Base-by-base conservation (phyloP, 2,329 filamentous ascomycete genomes). In the Purpureocillium takamizusanense region DNA sequence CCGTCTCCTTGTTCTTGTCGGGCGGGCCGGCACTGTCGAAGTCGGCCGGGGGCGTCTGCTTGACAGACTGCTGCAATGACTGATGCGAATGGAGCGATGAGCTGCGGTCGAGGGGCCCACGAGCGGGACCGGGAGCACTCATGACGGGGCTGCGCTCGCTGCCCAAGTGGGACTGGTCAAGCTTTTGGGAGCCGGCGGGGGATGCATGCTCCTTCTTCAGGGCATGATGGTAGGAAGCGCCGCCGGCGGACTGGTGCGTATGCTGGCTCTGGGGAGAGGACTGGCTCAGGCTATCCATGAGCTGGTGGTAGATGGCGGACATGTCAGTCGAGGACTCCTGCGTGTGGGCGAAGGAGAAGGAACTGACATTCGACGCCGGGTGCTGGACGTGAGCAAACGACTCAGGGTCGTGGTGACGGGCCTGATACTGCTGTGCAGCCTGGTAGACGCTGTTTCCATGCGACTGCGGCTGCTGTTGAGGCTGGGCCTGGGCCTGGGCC, bases 1-100 rank as follows among this genome's bases (percentile, higher is more conserved):
- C 83, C 36, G 80, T 83, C 58, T 86, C 81, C 47, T 69, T 76
- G 38, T 76, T 82, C 59, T 83, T 79, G 45, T 71, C 76, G 39
- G 44, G 43, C 21, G 51, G 44, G 34, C 44, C 46, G 31, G 51
- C 49, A 38, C 47, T 49, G 25, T 54, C 58, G 31, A 53, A 51
- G 14, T 60, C 59, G 4, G 51, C 50, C 0, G 56, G 50, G 21
- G 60, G 57, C 1, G 59, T 48, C 37, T 47, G 49, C 29, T 48
- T 48, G 1, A 40, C 32, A 3, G 45, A 43, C 17, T 51, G 41
- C 37, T 45, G 44, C n/a, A 43, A 41, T 13, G 54, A 53, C 41
- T 44, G 55, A 40, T 47, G 46, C 23, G 48, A 52, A 27, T 50
- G 45, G 7, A 59, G 43, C 5, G 59, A 61, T 7, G 56, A 59